Evolutionary conservation across 768 basidiomycete species (phyloP), one percentile per base, ranked within the genome.

Genomic region (Macrolepiota albuminosa): DNA sequence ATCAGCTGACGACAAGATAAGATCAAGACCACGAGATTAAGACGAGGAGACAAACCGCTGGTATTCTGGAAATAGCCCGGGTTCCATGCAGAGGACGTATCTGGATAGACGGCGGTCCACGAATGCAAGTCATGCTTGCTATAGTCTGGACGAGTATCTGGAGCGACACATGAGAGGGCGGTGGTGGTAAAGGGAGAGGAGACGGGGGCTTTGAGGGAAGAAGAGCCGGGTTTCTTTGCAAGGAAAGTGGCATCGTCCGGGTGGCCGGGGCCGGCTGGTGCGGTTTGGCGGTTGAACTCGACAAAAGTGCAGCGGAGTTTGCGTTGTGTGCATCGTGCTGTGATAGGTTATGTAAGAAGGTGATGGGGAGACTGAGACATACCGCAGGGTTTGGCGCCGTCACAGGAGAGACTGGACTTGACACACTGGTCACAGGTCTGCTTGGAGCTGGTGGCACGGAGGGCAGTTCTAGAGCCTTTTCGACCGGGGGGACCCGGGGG

Each of bases 341-440:
- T 6, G 45, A 4, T 2, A 2, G 21, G 16, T 54, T 26, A 40
- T 54, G 37, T 18, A 40, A 31, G 40, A 7, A 13, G 0, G 10
- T 1, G 14, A 4, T 3, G 14, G 6, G 8, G 18, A 34, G 21
- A 11, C 10, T 18, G 21, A 36, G 40, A 43, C 87, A 60, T 64
- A 90, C 89, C 78, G 64, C 90, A 92, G 6, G 90, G 90, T 69
- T 88, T 89, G 60, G 81, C 81, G 18, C 90, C 89, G 64, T 92
- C 90, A 64, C 90, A 92, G 0, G 88, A 87, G 10, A 90, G 74
- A 62, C 81, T 85, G 5, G 84, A 79, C 64, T 86, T 84, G 54
- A 90, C 88, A 63, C 91, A 93, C 66, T 91, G 88, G 71, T 93
- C 91, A 68, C 91, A 93, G 0, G 87, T 84, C 69, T 91, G 88